Conservation (phyloP, 257 asterid genomes). For the Solanum bukasovii region DNA sequence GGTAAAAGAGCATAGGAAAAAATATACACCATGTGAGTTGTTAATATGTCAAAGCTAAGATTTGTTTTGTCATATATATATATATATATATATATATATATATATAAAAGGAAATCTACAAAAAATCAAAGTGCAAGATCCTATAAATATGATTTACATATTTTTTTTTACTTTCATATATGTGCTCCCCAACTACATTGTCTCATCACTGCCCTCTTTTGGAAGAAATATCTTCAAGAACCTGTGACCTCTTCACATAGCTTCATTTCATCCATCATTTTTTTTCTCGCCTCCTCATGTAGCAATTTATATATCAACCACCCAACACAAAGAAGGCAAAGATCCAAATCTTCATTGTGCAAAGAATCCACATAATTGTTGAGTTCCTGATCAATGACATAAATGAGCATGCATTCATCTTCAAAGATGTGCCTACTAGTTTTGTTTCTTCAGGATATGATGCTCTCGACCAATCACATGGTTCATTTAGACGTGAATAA, state of each 20-base stretch:
- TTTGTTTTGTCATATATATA: background rate
- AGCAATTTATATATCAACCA: background rate
- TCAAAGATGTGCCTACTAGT: background rate
- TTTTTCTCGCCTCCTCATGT: too few relatives aligned
- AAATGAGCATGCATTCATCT: background rate
- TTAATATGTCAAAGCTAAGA: background rate
- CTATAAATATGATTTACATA: background rate
- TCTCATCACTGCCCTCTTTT: too few relatives aligned
- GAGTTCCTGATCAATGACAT: background rate
- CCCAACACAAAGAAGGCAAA: background rate
- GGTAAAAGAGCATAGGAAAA: too few relatives aligned
- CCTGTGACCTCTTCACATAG: background rate
- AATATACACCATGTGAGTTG: background rate
- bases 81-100: too few relatives aligned
- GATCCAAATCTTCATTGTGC: background rate
- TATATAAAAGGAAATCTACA: too few relatives aligned
- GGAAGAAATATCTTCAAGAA: background rate
- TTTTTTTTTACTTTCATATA: background rate
- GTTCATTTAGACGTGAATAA: background rate
- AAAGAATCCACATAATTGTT: background rate
- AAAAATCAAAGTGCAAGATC: too few relatives aligned
- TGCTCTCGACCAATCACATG: background rate
- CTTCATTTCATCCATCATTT: too few relatives aligned
- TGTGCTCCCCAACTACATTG: too few relatives aligned
- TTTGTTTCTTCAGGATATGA: background rate